A percentile compares a stretch with the other conserved stretches of the same genome.
phyloP scores from a whole-genome alignment of 371 early-diverging fungal species.

The Mortierella sp. region DNA sequence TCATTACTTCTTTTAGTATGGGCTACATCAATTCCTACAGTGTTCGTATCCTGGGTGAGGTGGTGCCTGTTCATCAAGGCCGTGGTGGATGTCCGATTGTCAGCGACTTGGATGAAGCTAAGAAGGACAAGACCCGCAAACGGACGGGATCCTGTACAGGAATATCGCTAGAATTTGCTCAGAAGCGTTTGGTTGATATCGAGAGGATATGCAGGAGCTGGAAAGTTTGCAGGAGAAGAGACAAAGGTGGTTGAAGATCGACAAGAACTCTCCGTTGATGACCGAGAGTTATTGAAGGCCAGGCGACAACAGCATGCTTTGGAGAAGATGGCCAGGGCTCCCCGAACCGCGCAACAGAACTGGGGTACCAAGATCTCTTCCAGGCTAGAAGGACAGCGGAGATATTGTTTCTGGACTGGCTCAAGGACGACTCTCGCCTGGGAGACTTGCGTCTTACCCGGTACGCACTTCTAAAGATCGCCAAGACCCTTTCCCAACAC shows the following conservation, averaged over 20 bases:
- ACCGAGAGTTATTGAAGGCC: background rate
- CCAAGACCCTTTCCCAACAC: background rate
- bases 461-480: background rate
- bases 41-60: conserved; percentile 1
- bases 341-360: conserved; percentile 3
- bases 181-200: background rate
- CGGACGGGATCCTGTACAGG: background rate
- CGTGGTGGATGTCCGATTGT: conserved; percentile 3
- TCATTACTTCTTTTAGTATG: conserved; percentile 1
- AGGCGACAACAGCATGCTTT: background rate
- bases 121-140: conserved; percentile 6
- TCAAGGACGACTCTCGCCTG: background rate
- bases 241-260: background rate
- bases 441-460: background rate
- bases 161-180: background rate
- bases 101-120: conserved; percentile 6
- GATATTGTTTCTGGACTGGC: background rate
- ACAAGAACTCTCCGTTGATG: conserved; percentile 1
- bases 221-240: background rate
- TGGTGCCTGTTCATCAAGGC: background rate
- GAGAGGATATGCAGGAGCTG: background rate
- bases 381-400: background rate
- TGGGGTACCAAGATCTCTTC: background rate
- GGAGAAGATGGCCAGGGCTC: background rate
- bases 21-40: background rate